Percentiles rank a stretch among this genome's conserved stretches.
Evolutionary conservation across 1,139 yeast species (phyloP).

Genomic region (Yamadazyma sp.): DNA sequence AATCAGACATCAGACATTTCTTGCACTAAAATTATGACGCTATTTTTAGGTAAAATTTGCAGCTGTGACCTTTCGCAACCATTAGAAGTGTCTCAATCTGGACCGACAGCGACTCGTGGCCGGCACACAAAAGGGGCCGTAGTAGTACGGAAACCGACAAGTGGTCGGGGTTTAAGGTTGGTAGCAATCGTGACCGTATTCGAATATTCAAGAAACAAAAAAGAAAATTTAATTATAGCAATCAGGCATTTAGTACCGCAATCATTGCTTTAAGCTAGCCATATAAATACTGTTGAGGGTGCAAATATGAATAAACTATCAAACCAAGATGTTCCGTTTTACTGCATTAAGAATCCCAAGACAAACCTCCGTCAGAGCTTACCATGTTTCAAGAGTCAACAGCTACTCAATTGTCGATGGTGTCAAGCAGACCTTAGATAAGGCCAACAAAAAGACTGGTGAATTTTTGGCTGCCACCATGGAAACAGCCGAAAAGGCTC

Average conservation of each 20-base stretch:
- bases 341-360: slow-evolving; percentile 9
- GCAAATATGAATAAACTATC: not conserved
- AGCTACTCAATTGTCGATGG: slow-evolving; percentile 30
- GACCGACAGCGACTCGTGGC: too few relatives aligned
- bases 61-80: too few relatives aligned
- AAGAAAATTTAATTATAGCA: slow-evolving; percentile 2
- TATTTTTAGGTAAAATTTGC: too few relatives aligned
- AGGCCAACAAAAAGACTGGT: slow-evolving; percentile 37
- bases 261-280: slow-evolving; percentile 8
- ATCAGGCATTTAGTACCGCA: slow-evolving; percentile 8
- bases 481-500: slow-evolving; percentile 28
- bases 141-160: too few relatives aligned
- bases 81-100: too few relatives aligned
- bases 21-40: too few relatives aligned
- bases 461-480: slow-evolving; percentile 36
- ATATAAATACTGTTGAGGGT: not conserved
- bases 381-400: slow-evolving; percentile 9
- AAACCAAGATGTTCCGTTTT: slow-evolving; percentile 13
- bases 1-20: too few relatives aligned
- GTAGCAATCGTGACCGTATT: not conserved
- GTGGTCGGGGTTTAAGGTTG: too few relatives aligned
- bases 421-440: slow-evolving; percentile 35
- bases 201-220: not conserved
- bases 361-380: slow-evolving; percentile 11
- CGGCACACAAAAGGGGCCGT: too few relatives aligned